Conservation (phyloP, 2,329 filamentous ascomycete species). For the Fonsecaea pedrosoi region DNA sequence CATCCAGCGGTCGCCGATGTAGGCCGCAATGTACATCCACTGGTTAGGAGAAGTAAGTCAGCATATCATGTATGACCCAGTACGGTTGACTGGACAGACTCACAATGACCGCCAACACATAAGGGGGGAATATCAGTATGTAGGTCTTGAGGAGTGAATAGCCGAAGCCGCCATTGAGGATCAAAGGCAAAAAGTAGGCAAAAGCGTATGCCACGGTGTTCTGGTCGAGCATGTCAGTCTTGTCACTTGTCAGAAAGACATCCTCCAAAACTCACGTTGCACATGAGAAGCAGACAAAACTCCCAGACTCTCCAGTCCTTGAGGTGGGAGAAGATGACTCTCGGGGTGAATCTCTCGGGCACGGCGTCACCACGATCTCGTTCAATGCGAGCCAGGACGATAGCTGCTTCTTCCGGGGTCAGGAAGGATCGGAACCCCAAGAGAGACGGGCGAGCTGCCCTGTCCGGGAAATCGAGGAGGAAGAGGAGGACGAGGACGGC, state of each 20-base stretch:
- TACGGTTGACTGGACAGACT: neutral
- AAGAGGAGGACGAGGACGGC: conserved; percentile 5
- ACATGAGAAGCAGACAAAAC: conserved; percentile 3
- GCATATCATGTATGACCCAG: too few relatives aligned
- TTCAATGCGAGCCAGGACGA: conserved; percentile 4
- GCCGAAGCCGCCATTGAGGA: neutral
- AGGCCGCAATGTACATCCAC: conserved; percentile 3
- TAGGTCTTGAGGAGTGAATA: conserved; percentile 1
- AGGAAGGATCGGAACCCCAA: neutral
- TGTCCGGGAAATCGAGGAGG: conserved; percentile 1
- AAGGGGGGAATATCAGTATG: conserved; percentile 8
- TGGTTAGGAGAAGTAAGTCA: neutral
- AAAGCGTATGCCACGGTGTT: conserved; percentile 6
- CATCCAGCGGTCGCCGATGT: conserved; percentile 9
- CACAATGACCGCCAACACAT: conserved; percentile 1
- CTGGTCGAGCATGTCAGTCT: neutral
- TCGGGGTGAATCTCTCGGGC: neutral
- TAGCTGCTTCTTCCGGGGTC: neutral
- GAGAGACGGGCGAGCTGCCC: neutral
- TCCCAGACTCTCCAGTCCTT: conserved; percentile 18
- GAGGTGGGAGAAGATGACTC: neutral
- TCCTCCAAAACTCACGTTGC: neutral
- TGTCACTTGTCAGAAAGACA: too few relatives aligned
- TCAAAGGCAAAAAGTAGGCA: conserved; percentile 10
- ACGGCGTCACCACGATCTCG: conserved; percentile 9